Evolutionary conservation across 148 eudicot genomes (phyloP), one percentile per base, ranked within the genome.

Genomic region (Vaccinium vitisidaea): DNA sequence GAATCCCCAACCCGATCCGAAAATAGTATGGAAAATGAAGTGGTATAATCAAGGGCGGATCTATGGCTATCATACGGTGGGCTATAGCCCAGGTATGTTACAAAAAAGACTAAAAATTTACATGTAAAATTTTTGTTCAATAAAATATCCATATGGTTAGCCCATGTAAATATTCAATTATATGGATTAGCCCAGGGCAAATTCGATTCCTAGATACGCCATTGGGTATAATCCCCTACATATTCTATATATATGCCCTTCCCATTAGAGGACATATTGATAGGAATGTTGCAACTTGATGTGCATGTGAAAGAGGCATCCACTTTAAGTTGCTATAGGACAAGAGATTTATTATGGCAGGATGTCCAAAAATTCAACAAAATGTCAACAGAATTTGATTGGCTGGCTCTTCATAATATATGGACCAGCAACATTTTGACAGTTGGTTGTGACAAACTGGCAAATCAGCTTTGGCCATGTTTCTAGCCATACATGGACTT

Each of bases 311-410:
- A 69, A 69, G 73, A 13, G 27, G 39, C 27, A 30, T 69, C 74
- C 74, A 27, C 74, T 69, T 69, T 67, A 67, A 67, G 39, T 69
- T 69, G 74, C 74, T 2, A 12, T 69, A 69, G 74, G 74, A 69
- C 74, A 23, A 67, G 71, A 11, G 39, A 67, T 2, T 67, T 67
- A 11, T 25, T 32, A 4, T 32, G 73, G 16, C 73, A 5, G 27
- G 74, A 1, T 63, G 36, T 9, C 27, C 74, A 36, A 27, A 67
- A 69, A 36, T 69, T 27, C 74, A 69, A 69, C 73, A 36, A 36
- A 36, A 10, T 69, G 18, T 69, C 74, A 36, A 59, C 65, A 7
- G 13, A 25, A 13, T 16, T 69, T 69, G 74, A 69, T 69, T 27
- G 39, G 74, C 39, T 36, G 39, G 39, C 39, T 2, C 39, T 36